Percentiles rank a stretch among this genome's conserved stretches.
Conservation (phyloP, 306 rosid genomes). For the Vigna reflexopilosa region DNA sequence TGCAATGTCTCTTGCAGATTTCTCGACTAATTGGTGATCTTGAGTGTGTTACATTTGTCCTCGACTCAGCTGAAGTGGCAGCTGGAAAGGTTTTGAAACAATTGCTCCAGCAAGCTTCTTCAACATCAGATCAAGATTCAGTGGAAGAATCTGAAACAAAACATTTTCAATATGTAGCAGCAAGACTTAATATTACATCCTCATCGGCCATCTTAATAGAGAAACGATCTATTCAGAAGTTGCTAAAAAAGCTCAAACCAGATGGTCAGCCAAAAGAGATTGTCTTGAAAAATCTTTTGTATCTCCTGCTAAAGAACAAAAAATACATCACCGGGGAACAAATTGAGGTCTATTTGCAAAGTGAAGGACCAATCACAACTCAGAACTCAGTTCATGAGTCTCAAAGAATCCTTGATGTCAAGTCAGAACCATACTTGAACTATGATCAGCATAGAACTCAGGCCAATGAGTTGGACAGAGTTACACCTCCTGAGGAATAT, state of each 20-base stretch:
- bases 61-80: conserved; percentile 73
- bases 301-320: conserved; percentile 61
- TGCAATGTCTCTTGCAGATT: conserved; percentile 64
- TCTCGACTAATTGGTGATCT: conserved; percentile 72
- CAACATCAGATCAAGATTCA: conserved; percentile 57
- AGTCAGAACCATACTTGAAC: conserved; percentile 37
- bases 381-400: conserved; percentile 50
- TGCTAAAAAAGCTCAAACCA: conserved; percentile 54
- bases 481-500: conserved; percentile 67
- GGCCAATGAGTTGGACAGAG: conserved; percentile 47
- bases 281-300: conserved; percentile 66
- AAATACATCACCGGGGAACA: conserved; percentile 52
- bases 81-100: conserved; percentile 67
- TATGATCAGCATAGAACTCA: conserved; percentile 40
- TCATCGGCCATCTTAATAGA: conserved; percentile 60
- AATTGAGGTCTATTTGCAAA: conserved; percentile 39
- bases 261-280: conserved; percentile 53
- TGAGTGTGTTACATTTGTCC: conserved; percentile 55
- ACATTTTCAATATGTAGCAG: conserved; percentile 68
- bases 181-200: conserved; percentile 71
- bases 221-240: conserved; percentile 69
- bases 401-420: conserved; percentile 37
- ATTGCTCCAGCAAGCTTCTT: conserved; percentile 56
- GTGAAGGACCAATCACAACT: conserved; percentile 44
- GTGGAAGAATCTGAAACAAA: conserved; percentile 56